phyloP scores from a whole-genome alignment of 1,284 basidiomycete species.

The Ustilago shanxiensis region DNA sequence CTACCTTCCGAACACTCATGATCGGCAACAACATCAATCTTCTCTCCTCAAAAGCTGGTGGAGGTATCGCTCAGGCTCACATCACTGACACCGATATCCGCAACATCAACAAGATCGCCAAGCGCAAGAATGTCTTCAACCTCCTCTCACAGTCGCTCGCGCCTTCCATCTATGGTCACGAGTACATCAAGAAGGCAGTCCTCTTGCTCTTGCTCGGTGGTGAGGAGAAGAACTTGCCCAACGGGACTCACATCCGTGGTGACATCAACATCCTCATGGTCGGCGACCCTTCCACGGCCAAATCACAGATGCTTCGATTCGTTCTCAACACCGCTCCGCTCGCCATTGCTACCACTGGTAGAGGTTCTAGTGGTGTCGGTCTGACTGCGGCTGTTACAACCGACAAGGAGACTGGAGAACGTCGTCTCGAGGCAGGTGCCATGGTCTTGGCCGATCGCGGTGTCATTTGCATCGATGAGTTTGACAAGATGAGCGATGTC shows the following conservation, averaged over 20 bases:
- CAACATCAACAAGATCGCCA: constrained; percentile 93
- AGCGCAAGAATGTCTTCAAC: constrained; percentile 83
- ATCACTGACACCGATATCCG: constrained; percentile 96
- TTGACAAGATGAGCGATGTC: constrained; percentile 99
- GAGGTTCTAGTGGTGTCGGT: constrained; percentile 98
- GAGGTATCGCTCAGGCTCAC: constrained; percentile 92
- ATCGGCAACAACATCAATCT: constrained; percentile 96
- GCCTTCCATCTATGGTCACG: constrained; percentile 96
- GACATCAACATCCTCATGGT: constrained; percentile 99
- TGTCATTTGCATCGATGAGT: constrained; percentile 99
- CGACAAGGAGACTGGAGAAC: constrained; percentile 94
- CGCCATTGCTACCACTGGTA: constrained; percentile 96
- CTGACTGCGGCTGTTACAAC: constrained; percentile 99
- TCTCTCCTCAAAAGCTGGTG: constrained; percentile 95
- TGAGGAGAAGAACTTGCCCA: constrained; percentile 95
- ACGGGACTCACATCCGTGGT: constrained; percentile 98
- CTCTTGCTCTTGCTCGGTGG: constrained; percentile 93
- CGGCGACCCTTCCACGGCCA: constrained; percentile 97
- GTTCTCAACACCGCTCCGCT: constrained; percentile 95
- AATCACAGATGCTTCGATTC: constrained; percentile 95
- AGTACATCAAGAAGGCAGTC: constrained; percentile 94
- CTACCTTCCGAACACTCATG: constrained; percentile 89
- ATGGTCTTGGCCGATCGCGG: constrained; percentile 99
- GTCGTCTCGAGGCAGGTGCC: constrained; percentile 95
- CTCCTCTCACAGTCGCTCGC: constrained; percentile 94